Evolutionary conservation across 2,329 filamentous ascomycete genomes (phyloP).

Genomic region (Stagonosporopsis chrysanthemi): DNA sequence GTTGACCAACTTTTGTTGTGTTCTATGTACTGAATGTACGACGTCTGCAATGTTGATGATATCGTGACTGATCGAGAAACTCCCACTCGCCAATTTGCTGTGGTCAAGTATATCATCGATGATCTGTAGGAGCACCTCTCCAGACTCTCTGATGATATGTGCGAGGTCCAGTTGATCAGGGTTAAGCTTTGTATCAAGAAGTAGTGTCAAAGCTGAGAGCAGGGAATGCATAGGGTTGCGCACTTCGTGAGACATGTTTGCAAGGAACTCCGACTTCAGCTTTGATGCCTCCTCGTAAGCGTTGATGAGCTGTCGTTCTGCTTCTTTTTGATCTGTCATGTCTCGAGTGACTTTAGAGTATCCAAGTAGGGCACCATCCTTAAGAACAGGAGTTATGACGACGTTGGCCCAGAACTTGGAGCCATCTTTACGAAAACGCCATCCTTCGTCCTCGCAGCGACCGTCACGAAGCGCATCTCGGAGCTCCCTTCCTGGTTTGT

Average conservation of each 20-base stretch:
- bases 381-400: conserved; percentile 64
- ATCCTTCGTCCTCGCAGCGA: conserved; percentile 66
- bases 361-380: conserved; percentile 61
- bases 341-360: conserved; percentile 68
- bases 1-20: conserved; percentile 57
- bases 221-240: conserved; percentile 70
- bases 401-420: conserved; percentile 67
- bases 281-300: conserved; percentile 70
- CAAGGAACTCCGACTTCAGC: conserved; percentile 67
- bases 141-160: conserved; percentile 66
- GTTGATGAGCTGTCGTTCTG: conserved; percentile 62
- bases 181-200: conserved; percentile 62
- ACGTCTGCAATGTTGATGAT: conserved; percentile 58
- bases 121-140: conserved; percentile 64
- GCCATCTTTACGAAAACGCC: conserved; percentile 67
- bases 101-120: conserved; percentile 74
- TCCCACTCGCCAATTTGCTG: conserved; percentile 68
- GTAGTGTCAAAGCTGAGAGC: conserved; percentile 65
- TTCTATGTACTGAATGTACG: conserved; percentile 59
- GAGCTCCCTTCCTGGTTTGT: conserved; percentile 62
- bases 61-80: conserved; percentile 64
- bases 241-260: conserved; percentile 71
- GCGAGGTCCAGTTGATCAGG: conserved; percentile 64
- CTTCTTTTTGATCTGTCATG: conserved; percentile 63
- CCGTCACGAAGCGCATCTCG: conserved; percentile 62